Evolutionary conservation across 2,329 filamentous ascomycete species (phyloP).

Genomic region (Setomelanomma holmii): DNA sequence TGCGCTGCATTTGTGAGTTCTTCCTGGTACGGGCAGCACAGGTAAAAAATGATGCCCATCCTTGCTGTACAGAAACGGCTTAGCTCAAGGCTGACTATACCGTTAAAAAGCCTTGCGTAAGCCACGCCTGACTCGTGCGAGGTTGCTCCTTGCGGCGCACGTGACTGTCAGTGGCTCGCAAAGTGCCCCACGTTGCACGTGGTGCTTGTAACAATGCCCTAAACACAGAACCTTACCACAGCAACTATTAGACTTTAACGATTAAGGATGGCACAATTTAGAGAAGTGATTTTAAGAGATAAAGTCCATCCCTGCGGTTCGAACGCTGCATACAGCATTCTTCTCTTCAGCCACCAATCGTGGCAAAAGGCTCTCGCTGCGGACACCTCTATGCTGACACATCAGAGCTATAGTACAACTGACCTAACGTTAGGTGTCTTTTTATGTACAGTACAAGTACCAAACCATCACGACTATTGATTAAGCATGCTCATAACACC

Average conservation of each 20-base stretch:
- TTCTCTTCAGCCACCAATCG: background rate
- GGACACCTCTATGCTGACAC: background rate
- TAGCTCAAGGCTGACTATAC: background rate
- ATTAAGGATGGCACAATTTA: background rate
- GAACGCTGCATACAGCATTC: background rate
- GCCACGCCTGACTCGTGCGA: background rate
- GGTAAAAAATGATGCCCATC: background rate
- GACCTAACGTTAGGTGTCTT: background rate
- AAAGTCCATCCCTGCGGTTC: background rate
- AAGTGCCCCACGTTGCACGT: background rate
- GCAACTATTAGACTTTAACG: background rate
- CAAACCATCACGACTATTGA: background rate
- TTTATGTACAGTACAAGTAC: background rate
- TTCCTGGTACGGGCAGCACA: background rate
- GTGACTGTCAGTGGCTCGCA: background rate
- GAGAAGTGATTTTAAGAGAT: background rate
- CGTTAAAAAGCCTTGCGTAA: background rate
- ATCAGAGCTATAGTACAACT: background rate
- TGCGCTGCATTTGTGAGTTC: slow-evolving; percentile 2
- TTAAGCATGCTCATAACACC: background rate
- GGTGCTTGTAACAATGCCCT: background rate
- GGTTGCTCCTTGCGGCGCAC: background rate
- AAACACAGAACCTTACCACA: background rate
- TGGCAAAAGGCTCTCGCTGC: background rate
- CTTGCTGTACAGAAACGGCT: background rate